A percentile compares a stretch with the other conserved stretches of the same genome.
Conservation (phyloP, 176 grass and related monocot genomes). For the Raddia guianensis region DNA sequence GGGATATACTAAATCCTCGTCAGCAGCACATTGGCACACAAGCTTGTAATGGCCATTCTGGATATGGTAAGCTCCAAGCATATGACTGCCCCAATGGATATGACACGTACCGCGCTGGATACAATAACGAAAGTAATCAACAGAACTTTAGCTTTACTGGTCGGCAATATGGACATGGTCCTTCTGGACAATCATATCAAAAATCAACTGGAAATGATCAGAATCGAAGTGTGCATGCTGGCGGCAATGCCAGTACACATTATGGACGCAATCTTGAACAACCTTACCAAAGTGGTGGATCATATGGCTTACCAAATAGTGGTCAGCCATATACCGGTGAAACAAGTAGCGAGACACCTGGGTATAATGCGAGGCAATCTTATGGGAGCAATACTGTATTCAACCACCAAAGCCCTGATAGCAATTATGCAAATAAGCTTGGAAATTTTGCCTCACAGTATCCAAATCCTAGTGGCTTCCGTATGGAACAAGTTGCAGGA, state of each 20-base stretch:
- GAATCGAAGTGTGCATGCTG: slow-evolving; percentile 28
- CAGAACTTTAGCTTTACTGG: slow-evolving; percentile 32
- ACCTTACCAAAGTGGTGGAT: slow-evolving; percentile 40
- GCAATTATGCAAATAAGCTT: slow-evolving; percentile 31
- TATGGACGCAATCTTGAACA: slow-evolving; percentile 44
- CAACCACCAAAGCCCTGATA: slow-evolving; percentile 31
- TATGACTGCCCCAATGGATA: slow-evolving; percentile 14
- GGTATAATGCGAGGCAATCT: slow-evolving; percentile 39
- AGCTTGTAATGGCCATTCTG: slow-evolving; percentile 33
- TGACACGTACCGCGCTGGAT: slow-evolving; percentile 37
- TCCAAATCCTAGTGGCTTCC: slow-evolving; percentile 38
- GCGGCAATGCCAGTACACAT: slow-evolving; percentile 5
- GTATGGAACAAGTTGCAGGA: slow-evolving; percentile 37
- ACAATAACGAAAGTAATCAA: slow-evolving; percentile 33
- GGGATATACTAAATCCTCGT: slow-evolving; percentile 16
- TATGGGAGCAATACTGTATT: slow-evolving; percentile 31
- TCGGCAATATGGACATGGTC: slow-evolving; percentile 42
- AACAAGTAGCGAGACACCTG: slow-evolving; percentile 34
- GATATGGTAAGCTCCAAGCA: slow-evolving; percentile 28
- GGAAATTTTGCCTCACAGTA: slow-evolving; percentile 30
- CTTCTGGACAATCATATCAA: slow-evolving; percentile 39
- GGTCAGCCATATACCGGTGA: slow-evolving; percentile 36
- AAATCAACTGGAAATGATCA: slow-evolving; percentile 39
- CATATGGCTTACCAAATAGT: slow-evolving; percentile 41
- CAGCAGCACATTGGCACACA: slow-evolving; percentile 31